phyloP scores from a whole-genome alignment of 1,284 basidiomycete species.

The Microstroma glucosiphilum region DNA sequence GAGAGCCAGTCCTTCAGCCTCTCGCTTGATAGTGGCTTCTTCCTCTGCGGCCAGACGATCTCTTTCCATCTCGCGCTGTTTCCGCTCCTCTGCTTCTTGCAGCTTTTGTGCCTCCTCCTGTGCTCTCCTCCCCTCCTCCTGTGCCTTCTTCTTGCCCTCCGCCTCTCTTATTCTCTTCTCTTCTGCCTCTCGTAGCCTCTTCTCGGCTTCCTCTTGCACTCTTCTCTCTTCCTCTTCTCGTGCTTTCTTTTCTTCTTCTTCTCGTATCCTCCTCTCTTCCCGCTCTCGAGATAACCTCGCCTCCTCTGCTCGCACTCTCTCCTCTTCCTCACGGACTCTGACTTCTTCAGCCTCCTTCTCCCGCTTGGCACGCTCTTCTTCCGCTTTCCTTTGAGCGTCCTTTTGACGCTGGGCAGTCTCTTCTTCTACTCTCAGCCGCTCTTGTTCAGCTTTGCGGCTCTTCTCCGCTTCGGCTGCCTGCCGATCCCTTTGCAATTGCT shows the following conservation, averaged over 20 bases:
- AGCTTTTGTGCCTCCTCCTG: slow-evolving; percentile 16
- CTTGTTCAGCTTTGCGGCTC: slow-evolving; percentile 23
- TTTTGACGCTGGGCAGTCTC: slow-evolving; percentile 31
- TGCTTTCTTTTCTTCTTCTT: slow-evolving; percentile 22
- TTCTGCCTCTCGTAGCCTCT: slow-evolving; percentile 13
- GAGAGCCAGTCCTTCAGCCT: too few species aligned
- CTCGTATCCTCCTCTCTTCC: slow-evolving; percentile 22
- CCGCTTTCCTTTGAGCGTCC: slow-evolving; percentile 19
- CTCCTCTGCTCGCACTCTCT: slow-evolving; percentile 30
- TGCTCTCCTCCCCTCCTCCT: slow-evolving; percentile 10
- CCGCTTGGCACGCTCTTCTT: slow-evolving; percentile 27
- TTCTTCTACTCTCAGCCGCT: slow-evolving; percentile 20
- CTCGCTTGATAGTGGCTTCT: slow-evolving; percentile 8
- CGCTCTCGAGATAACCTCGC: slow-evolving; percentile 20
- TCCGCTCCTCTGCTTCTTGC: slow-evolving; percentile 24
- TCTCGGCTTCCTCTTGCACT: slow-evolving; percentile 10
- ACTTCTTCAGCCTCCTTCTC: slow-evolving; percentile 36
- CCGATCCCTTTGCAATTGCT: slow-evolving; percentile 29
- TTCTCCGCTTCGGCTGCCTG: slow-evolving; percentile 35
- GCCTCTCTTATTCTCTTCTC: slow-evolving; percentile 7
- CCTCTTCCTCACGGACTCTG: slow-evolving; percentile 34
- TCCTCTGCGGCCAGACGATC: slow-evolving; percentile 22
- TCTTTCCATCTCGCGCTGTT: slow-evolving; percentile 17
- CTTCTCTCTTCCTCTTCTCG: slow-evolving; percentile 15
- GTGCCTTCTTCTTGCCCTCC: slow-evolving; percentile 9